phyloP scores from a whole-genome alignment of 495 filamentous ascomycete species.

The Antarctomyces pellizariae region DNA sequence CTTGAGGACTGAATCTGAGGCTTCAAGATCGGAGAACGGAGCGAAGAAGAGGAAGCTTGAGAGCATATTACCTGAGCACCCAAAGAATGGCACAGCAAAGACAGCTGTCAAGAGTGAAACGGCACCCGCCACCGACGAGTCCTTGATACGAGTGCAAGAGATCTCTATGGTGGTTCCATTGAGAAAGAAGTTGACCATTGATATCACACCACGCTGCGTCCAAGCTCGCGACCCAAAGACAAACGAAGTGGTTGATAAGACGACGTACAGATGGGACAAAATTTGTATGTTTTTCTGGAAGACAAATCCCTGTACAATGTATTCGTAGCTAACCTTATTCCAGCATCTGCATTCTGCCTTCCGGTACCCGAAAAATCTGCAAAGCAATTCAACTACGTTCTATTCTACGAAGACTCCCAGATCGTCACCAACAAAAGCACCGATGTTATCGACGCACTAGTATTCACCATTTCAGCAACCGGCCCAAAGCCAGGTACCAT shows the following conservation, averaged over 20 bases:
- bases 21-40: conserved; percentile 16
- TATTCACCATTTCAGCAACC: conserved; percentile 64
- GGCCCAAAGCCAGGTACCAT: conserved; percentile 39
- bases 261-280: conserved; percentile 38
- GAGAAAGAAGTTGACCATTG: conserved; percentile 76
- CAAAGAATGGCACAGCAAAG: conserved; percentile 2
- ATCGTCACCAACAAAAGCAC: conserved; percentile 18
- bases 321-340: conserved; percentile 8
- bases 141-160: conserved; percentile 40
- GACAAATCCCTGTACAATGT: conserved; percentile 1
- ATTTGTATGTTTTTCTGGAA: conserved; percentile 35
- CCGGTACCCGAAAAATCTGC: conserved; percentile 82
- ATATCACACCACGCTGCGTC: conserved; percentile 40
- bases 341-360: conserved; percentile 58
- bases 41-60: conserved; percentile 27
- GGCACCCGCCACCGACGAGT: conserved; percentile 21
- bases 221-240: conserved; percentile 41
- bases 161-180: conserved; percentile 60
- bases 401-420: conserved; percentile 50
- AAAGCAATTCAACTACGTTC: conserved; percentile 69
- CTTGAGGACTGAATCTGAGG: conserved; percentile 11
- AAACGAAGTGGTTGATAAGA: conserved; percentile 40
- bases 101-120: conserved; percentile 8
- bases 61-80: conserved; percentile 12
- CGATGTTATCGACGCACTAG: conserved; percentile 37